phyloP scores from a whole-genome alignment of 208 protist genomes.

The Trypanosoma caninum region DNA sequence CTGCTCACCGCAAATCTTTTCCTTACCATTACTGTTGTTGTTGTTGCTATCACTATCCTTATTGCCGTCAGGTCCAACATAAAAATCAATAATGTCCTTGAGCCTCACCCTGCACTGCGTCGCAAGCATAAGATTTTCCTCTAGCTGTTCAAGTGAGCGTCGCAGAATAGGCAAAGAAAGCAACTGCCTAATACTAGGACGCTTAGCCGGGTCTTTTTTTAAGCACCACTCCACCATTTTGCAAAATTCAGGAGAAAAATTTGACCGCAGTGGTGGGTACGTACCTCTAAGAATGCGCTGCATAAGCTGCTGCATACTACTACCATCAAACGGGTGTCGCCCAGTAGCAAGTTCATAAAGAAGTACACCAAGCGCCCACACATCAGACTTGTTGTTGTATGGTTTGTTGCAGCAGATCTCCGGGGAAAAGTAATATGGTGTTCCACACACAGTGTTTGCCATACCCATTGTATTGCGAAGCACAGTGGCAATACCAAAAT shows the following conservation, averaged over 20 bases:
- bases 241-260: slow-evolving; percentile 83
- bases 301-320: slow-evolving; percentile 93
- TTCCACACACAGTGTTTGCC: slow-evolving; percentile 92
- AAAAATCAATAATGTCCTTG: slow-evolving; percentile 88
- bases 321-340: slow-evolving; percentile 91
- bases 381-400: slow-evolving; percentile 96
- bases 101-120: slow-evolving; percentile 83
- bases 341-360: slow-evolving; percentile 88
- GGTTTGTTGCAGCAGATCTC: slow-evolving; percentile 93
- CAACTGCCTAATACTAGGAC: slow-evolving; percentile 80
- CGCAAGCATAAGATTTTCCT: slow-evolving; percentile 88
- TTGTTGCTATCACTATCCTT: slow-evolving; percentile 22
- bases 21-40: not conserved
- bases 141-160: slow-evolving; percentile 68
- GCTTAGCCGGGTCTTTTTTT: slow-evolving; percentile 71
- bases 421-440: slow-evolving; percentile 95
- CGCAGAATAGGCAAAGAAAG: slow-evolving; percentile 69
- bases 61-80: slow-evolving; percentile 28
- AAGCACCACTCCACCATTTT: slow-evolving; percentile 88
- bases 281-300: slow-evolving; percentile 85
- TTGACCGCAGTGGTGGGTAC: slow-evolving; percentile 75
- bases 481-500: slow-evolving; percentile 93
- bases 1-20: too few relatives aligned
- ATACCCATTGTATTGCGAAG: slow-evolving; percentile 90
- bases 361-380: slow-evolving; percentile 92